Base-by-base conservation (phyloP, 202 grass and related monocot species). In the Setaria viridis region DNA sequence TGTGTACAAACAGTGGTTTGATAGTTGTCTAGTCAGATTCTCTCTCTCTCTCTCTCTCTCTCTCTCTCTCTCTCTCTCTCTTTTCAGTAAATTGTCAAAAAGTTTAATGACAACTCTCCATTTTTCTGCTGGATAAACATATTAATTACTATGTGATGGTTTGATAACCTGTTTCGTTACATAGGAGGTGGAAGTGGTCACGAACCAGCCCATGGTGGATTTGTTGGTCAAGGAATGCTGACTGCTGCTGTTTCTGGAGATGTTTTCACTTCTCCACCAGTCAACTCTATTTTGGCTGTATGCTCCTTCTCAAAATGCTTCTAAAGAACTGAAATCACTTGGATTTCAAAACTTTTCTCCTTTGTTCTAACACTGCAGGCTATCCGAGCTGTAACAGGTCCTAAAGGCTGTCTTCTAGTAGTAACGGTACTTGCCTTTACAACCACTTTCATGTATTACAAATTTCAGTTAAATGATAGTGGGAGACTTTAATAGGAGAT, bases 211-310 rank as follows among this genome's bases (percentile, higher is more conserved):
- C 94, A 99, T 90, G 89, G 89, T 93, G 94, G 92, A 82, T 99
- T 94, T 91, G 97, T 99, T 82, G 97, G 97, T 50, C 85, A 84
- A 37, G 97, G 97, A 75, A 99, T 99, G 97, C 70, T 99, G 89
- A 99, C 94, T 72, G 91, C 97, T 66, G 97, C 94, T 80, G 90
- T 99, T 66, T 99, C 90, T 78, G 97, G 97, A 84, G 97, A 99
- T 90, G 87, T 99, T 86, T 99, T 99, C 37, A 47, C 97, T 75
- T 93, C 97, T 72, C 97, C 97, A 69, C 90, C 94, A 29, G 90
- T 94, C 83, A 81, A 93, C 78, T 96, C 97, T 67, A 97, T 99
- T 72, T 90, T 99, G 70, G 94, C 94, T 83, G 94, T 99, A 91
- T 74, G 80, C 14, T 77, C 54, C 51, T 88, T 56, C 78, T 81